Conservation (phyloP, 108 stramenopile species). For the Pseudonitzschia multiseries region DNA sequence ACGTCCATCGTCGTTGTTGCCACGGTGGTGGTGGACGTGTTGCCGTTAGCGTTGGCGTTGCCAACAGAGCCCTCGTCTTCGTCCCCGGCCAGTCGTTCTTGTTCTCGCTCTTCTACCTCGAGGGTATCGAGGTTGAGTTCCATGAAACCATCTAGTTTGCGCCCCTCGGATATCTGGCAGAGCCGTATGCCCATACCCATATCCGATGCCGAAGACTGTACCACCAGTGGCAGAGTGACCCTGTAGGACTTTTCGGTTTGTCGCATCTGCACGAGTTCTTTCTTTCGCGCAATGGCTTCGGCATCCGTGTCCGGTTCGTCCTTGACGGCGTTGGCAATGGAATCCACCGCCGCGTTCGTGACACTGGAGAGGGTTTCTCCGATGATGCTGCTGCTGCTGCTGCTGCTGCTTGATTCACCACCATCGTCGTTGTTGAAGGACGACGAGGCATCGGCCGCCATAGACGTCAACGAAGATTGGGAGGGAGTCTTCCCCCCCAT, state of each 20-base stretch:
- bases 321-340: conserved; percentile 14
- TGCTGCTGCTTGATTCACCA: too few species aligned
- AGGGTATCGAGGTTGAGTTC: conserved; percentile 67
- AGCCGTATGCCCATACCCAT: conserved; percentile 51
- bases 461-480: background rate
- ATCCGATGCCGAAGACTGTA: conserved; percentile 15
- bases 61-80: background rate
- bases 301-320: conserved; percentile 50
- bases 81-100: background rate
- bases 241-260: conserved; percentile 33
- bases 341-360: conserved; percentile 31
- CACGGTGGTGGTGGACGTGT: too few species aligned
- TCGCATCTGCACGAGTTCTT: conserved; percentile 40
- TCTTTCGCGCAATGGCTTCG: conserved; percentile 35
- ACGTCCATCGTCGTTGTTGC: conserved; percentile 6
- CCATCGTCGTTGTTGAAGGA: background rate
- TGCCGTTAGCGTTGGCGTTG: background rate
- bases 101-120: conserved; percentile 38
- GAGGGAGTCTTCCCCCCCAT: background rate
- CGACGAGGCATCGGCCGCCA: conserved; percentile 5
- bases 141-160: conserved; percentile 40
- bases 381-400: too few species aligned
- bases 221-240: conserved; percentile 49
- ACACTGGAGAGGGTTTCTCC: conserved; percentile 6
- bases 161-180: conserved; percentile 55